Evolutionary conservation across 257 asterid genomes (phyloP), one percentile per base, ranked within the genome.

Genomic region (Capsicum baccatum): DNA sequence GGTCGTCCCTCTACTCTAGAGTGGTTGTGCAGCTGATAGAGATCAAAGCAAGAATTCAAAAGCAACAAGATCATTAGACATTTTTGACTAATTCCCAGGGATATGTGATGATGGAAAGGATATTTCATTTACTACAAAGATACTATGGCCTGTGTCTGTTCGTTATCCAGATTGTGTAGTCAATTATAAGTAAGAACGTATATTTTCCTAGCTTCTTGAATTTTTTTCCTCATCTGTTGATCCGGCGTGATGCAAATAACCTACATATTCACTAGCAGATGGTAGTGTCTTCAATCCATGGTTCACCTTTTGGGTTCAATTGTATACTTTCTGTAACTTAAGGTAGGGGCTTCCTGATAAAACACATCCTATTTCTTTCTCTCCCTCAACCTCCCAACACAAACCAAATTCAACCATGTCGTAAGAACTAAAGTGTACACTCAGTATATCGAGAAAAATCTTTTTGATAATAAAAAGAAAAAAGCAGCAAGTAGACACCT

Each of bases 401-500:
- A 50, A 76, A 76, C 63, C 47, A 76, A 76, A 52, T 12, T 62
- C 81, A 76, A 52, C 17, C 13, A 13, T 21, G 26, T 54, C 5
- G 9, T 76, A 52, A 76, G 63, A 15, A 48, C 81, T 76, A 9
- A 76, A 76, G 63, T 52, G 44, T 76, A 14, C 48, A 76, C 15
- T 7, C 60, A 73, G 9, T 26, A 26, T 76, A 33, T 76, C 52
- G 63, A 52, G 26, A 26, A 76, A 52, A 52, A 50, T 21, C 44
- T 21, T 50, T 9, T 76, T 52, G 62, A 76, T 21, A 26, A 26
- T 26, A 26, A 26, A 26, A 26, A 26, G 33, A 26, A 26, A 52
- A 50, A 76, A 54, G 10, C 44, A 50, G 48, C 81, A 76, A 76
- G 81, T 76, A 54, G 47, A 86, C 62, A 95, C 99, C 99, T 97